Base-by-base conservation (phyloP, 495 filamentous ascomycete species). In the Talaromyces borbonicus region DNA sequence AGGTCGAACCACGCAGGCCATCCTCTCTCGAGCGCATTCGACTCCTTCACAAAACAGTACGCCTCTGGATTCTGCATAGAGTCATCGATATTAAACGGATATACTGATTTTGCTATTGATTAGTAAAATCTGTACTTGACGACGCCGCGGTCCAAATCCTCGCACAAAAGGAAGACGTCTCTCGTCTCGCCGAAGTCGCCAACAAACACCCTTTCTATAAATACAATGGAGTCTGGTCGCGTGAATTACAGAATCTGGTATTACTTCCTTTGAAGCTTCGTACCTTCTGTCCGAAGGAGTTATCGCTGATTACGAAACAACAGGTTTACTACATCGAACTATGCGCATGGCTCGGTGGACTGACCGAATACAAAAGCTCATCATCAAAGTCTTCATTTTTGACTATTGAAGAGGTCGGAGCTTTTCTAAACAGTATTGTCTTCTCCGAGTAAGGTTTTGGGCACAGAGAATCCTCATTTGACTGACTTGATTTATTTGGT, bases 151-250 rank as follows among this genome's bases (percentile, higher is more conserved):
- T 48, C 16, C 61, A 67, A 26, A 69, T 72, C 42, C 43, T 65
- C 43, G 63, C 63, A 8, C 66, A 72, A 51, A 66, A 65, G 51
- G 53, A 68, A 26, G 65, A 72, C 44, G 61, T 72, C 43, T 46
- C 56, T 24, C 65, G 65, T 44, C 77, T 98, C 37, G 74, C 79
- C 36, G 61, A 66, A 33, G 76, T 86, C 40, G 84, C 88, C 5
- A 87, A 88, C 30, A 68, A 83, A 53, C 80, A 90, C 55, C 90
- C 92, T 0, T 98, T 95, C 67, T 97, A 95, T 79, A 95, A 94
- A 55, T 90, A 90, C 63, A 97, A 96, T 57, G 66, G 69, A 15
- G 67, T 85, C 58, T 98, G 93, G 93, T 73, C 77, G 5, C 78
- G 86, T 23, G 79, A 85, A 51, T 65, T 96, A 19, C 92, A 97